Evolutionary conservation across 306 rosid genomes (phyloP).

Genomic region (Leucaena leucocephala): DNA sequence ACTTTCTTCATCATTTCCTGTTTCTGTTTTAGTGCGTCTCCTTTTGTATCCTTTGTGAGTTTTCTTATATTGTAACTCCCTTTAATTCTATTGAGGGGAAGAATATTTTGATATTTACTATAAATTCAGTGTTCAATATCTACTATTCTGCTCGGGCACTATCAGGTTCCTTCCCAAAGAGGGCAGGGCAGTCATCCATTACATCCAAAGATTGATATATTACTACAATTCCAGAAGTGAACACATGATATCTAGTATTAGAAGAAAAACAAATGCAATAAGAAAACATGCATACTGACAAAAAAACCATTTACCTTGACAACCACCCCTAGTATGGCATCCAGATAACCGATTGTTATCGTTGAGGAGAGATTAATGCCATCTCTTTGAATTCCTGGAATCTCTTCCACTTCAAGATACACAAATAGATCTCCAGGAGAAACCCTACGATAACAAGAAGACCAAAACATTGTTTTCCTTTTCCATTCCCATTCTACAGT

Average conservation of each 20-base stretch:
- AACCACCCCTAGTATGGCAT: slow-evolving; percentile 85
- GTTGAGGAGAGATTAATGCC: slow-evolving; percentile 83
- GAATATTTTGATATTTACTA: not conserved
- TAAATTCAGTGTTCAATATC: not conserved
- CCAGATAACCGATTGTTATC: slow-evolving; percentile 72
- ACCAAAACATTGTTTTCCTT: slow-evolving; percentile 16
- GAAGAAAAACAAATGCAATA: not conserved
- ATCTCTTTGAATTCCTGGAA: slow-evolving; percentile 90
- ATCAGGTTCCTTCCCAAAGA: slow-evolving; percentile 2
- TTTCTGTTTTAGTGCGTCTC: not conserved
- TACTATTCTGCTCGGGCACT: not conserved
- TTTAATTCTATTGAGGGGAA: not conserved
- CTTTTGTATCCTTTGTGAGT: not conserved
- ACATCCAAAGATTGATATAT: not conserved
- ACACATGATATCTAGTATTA: not conserved
- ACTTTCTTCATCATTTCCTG: not conserved
- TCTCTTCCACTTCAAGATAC: slow-evolving; percentile 81
- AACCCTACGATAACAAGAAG: slow-evolving; percentile 66
- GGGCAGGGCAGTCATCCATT: not conserved
- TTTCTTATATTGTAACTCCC: not conserved
- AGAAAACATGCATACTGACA: slow-evolving; percentile 25
- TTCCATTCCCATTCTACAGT: not conserved
- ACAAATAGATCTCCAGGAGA: slow-evolving; percentile 95
- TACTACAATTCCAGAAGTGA: not conserved
- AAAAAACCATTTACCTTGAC: slow-evolving; percentile 57